Percentiles rank a stretch among this genome's conserved stretches.
phyloP scores from a whole-genome alignment of 1,284 basidiomycete genomes.

The Sanguinoderma infundibulare region DNA sequence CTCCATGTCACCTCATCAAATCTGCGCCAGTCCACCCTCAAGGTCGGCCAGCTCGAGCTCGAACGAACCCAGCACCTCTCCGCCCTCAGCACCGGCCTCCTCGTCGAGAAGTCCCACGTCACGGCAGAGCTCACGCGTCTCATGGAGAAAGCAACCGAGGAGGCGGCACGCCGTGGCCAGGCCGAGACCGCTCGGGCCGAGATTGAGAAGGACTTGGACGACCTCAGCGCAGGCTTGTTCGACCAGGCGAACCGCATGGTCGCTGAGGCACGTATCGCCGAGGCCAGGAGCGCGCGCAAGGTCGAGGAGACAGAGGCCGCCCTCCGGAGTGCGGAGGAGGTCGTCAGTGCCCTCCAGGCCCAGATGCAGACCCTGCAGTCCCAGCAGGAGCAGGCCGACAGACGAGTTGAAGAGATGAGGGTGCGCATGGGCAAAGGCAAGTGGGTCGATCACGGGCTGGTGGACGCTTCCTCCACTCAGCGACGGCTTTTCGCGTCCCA shows the following conservation, averaged over 20 bases:
- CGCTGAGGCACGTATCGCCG: slow-evolving; percentile 82
- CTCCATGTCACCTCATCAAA: slow-evolving; percentile 70
- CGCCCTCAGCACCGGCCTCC: slow-evolving; percentile 83
- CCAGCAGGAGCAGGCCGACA: slow-evolving; percentile 66
- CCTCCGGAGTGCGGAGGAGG: slow-evolving; percentile 85
- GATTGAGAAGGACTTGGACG: slow-evolving; percentile 91
- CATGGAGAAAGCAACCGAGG: slow-evolving; percentile 94
- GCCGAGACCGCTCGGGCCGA: slow-evolving; percentile 84
- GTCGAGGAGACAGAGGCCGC: slow-evolving; percentile 82
- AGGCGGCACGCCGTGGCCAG: slow-evolving; percentile 88
- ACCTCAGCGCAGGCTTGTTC: slow-evolving; percentile 89
- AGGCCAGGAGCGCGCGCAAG: slow-evolving; percentile 82
- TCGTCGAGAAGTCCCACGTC: slow-evolving; percentile 93
- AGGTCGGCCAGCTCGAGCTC: slow-evolving; percentile 73
- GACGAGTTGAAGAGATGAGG: slow-evolving; percentile 51
- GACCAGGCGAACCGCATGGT: slow-evolving; percentile 94
- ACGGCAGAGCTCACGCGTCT: slow-evolving; percentile 90
- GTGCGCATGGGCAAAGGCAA: slow-evolving; percentile 69
- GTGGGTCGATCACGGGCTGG: slow-evolving; percentile 52
- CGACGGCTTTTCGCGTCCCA: slow-evolving; percentile 68
- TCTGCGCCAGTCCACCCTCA: slow-evolving; percentile 60
- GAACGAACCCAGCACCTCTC: slow-evolving; percentile 80
- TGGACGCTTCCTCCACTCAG: slow-evolving; percentile 7
- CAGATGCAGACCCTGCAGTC: slow-evolving; percentile 79
- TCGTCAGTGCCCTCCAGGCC: slow-evolving; percentile 81